phyloP scores from a whole-genome alignment of 306 rosid species.

The Corylus heterophylla region DNA sequence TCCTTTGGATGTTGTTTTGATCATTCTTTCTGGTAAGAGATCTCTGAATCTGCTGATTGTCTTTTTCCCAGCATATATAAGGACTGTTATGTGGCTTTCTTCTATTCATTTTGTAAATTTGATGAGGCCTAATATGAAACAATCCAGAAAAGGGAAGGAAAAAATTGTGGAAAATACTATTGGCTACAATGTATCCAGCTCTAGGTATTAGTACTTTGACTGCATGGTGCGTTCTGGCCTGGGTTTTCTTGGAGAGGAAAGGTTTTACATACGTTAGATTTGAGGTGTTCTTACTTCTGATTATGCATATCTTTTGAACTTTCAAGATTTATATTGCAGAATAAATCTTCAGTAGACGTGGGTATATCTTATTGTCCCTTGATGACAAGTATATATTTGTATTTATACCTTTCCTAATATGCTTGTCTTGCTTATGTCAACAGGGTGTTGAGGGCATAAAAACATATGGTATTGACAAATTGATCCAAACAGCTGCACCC shows the following conservation, averaged over 20 bases:
- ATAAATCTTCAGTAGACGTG: neutral
- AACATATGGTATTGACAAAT: constrained; percentile 81
- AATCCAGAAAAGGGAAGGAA: neutral
- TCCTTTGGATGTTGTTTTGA: neutral
- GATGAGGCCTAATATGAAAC: neutral
- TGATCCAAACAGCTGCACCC: constrained; percentile 88
- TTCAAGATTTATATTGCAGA: neutral
- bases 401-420: constrained; percentile 12
- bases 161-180: neutral
- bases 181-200: neutral
- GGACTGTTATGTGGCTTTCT: neutral
- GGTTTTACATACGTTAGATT: neutral
- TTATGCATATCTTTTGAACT: neutral
- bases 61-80: neutral
- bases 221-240: neutral
- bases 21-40: neutral
- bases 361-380: constrained; percentile 3
- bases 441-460: constrained; percentile 93
- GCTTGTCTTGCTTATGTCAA: constrained; percentile 20
- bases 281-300: neutral
- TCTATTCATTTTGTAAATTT: neutral
- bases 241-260: neutral
- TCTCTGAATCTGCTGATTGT: neutral
- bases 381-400: constrained; percentile 15
- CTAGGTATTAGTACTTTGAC: neutral